Evolutionary conservation across 176 grass and related monocot species (phyloP).

Genomic region (Hordeum marinum): DNA sequence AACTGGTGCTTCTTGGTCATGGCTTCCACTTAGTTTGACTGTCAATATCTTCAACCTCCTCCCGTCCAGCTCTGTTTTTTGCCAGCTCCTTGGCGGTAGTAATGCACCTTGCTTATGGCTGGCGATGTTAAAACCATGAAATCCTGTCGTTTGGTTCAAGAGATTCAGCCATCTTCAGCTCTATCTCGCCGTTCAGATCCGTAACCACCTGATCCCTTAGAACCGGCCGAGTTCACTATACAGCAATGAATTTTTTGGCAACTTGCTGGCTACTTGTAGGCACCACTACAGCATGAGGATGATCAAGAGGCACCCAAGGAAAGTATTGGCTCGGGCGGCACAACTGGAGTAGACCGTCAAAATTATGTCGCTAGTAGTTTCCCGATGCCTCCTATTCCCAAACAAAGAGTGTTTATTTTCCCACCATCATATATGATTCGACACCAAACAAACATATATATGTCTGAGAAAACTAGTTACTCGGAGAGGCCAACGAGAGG

Average conservation of each 20-base stretch:
- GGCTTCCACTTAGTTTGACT: too few species aligned
- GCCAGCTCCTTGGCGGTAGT: constrained; percentile 11
- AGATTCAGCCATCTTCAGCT: too few species aligned
- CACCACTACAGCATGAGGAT: neutral
- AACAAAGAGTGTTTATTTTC: neutral
- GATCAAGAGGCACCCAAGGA: neutral
- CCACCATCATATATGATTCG: neutral
- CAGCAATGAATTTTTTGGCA: too few species aligned
- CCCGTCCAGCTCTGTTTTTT: too few species aligned
- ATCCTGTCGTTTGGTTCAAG: neutral
- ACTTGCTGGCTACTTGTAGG: too few species aligned
- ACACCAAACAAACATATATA: neutral
- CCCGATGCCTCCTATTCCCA: neutral
- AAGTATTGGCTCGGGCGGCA: neutral
- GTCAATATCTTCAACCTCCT: too few species aligned
- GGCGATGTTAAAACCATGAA: neutral
- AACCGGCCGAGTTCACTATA: too few species aligned
- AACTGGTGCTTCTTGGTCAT: too few species aligned
- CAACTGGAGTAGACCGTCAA: neutral
- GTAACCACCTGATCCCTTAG: too few species aligned
- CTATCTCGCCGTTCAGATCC: too few species aligned
- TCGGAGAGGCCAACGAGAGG: neutral
- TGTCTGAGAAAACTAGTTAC: neutral
- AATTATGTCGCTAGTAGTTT: neutral
- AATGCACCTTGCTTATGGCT: neutral